phyloP scores from a whole-genome alignment of 1,284 basidiomycete genomes.

The Clitocybe nebularis region DNA sequence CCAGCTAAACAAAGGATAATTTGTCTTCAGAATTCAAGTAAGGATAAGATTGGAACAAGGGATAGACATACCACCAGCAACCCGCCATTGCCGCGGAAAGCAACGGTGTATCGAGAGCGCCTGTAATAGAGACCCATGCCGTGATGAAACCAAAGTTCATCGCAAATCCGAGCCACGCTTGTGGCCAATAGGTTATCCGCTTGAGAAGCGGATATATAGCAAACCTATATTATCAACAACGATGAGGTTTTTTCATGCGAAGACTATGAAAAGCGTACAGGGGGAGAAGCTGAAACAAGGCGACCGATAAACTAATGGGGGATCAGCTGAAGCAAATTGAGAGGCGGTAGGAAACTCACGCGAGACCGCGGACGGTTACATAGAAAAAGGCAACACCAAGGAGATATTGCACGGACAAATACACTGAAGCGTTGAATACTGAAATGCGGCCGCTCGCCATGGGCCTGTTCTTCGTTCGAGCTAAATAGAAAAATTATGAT shows the following conservation, averaged over 20 bases:
- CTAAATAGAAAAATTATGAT: slow-evolving; percentile 21
- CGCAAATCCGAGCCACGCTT: slow-evolving; percentile 65
- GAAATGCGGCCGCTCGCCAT: slow-evolving; percentile 46
- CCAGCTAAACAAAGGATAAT: slow-evolving; percentile 48
- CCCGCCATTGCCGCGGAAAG: slow-evolving; percentile 33
- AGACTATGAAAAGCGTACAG: slow-evolving; percentile 41
- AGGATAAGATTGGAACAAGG: background rate
- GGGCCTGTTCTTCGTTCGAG: slow-evolving; percentile 43
- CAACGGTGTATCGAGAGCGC: slow-evolving; percentile 32
- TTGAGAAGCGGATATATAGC: slow-evolving; percentile 50
- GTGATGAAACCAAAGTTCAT: slow-evolving; percentile 52
- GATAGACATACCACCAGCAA: slow-evolving; percentile 41
- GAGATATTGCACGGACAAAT: slow-evolving; percentile 37
- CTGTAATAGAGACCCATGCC: slow-evolving; percentile 42
- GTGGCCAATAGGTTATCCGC: slow-evolving; percentile 72
- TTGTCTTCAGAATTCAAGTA: slow-evolving; percentile 25
- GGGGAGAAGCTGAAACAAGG: slow-evolving; percentile 44
- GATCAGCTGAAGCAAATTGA: background rate
- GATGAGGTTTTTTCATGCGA: too few relatives aligned
- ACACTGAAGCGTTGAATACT: slow-evolving; percentile 34
- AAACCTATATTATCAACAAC: slow-evolving; percentile 32
- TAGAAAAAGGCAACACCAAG: slow-evolving; percentile 40
- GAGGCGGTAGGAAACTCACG: slow-evolving; percentile 27
- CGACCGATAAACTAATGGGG: slow-evolving; percentile 34
- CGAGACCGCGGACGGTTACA: slow-evolving; percentile 30